phyloP scores from a whole-genome alignment of 2,329 filamentous ascomycete species.

The Trichoderma arundinaceum region DNA sequence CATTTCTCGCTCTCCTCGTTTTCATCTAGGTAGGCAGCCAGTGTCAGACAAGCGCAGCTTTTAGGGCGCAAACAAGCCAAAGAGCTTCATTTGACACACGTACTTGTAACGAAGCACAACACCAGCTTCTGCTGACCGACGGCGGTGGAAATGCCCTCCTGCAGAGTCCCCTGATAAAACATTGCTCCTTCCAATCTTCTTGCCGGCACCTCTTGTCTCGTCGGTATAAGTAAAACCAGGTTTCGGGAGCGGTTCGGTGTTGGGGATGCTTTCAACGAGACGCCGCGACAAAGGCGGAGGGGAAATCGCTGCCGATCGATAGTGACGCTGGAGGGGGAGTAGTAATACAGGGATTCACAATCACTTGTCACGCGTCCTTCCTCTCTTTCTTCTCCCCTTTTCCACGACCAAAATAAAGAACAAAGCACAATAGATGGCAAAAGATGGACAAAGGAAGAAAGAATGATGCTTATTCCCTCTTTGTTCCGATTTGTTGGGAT shows the following conservation, averaged over 20 bases:
- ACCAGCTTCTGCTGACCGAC: conserved; percentile 78
- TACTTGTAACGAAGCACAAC: conserved; percentile 83
- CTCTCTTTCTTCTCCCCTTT: no score
- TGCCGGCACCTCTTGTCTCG: background rate
- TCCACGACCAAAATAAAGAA: background rate
- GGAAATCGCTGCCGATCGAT: conserved; percentile 13
- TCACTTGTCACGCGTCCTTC: background rate
- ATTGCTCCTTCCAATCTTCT: conserved; percentile 50
- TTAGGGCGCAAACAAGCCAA: background rate
- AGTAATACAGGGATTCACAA: conserved; percentile 1
- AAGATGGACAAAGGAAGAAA: background rate
- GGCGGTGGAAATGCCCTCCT: conserved; percentile 79
- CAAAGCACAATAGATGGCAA: background rate
- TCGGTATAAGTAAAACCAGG: no score
- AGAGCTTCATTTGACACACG: conserved; percentile 35
- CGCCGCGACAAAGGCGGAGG: conserved; percentile 5
- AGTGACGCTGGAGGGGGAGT: background rate
- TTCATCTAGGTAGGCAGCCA: conserved; percentile 59
- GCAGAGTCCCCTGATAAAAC: conserved; percentile 82
- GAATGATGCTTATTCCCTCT: background rate
- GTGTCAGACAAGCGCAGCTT: conserved; percentile 9
- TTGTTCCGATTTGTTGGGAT: conserved; percentile 9
- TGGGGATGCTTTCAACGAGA: background rate
- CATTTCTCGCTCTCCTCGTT: conserved; percentile 71
- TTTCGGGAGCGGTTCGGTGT: background rate